Conservation (phyloP, 2,329 filamentous ascomycete species). For the Berkeleyomyces basicola region DNA sequence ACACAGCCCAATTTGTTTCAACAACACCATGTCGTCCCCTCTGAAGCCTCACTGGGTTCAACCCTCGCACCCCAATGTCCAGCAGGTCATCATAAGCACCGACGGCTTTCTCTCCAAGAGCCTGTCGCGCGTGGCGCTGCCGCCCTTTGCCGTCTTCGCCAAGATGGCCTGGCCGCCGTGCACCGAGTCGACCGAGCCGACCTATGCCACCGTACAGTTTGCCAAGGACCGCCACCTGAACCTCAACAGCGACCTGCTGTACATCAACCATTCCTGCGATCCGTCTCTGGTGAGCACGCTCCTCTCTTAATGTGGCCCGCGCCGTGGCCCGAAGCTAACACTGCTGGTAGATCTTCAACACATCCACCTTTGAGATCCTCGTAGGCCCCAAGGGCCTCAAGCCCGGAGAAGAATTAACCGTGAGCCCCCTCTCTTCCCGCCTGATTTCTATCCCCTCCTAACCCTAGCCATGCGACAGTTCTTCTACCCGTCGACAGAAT, state of each 20-base stretch:
- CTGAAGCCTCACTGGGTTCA: slow-evolving; percentile 41
- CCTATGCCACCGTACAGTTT: slow-evolving; percentile 49
- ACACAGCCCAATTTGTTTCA: neutral
- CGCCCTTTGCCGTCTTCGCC: slow-evolving; percentile 48
- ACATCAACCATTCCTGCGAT: slow-evolving; percentile 53
- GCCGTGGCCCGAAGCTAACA: neutral
- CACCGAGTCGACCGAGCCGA: slow-evolving; percentile 35
- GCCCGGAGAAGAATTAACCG: slow-evolving; percentile 41
- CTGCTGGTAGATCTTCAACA: slow-evolving; percentile 42
- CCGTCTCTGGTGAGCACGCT: slow-evolving; percentile 40
- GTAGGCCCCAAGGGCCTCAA: slow-evolving; percentile 39
- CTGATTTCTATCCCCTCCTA: neutral
- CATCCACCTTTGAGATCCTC: slow-evolving; percentile 36
- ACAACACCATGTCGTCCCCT: slow-evolving; percentile 30
- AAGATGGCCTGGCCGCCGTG: slow-evolving; percentile 50
- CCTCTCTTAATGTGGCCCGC: neutral
- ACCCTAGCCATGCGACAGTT: slow-evolving; percentile 26
- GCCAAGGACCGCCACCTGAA: slow-evolving; percentile 39
- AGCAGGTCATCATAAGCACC: slow-evolving; percentile 38
- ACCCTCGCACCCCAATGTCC: slow-evolving; percentile 42
- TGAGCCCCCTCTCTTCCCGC: slow-evolving; percentile 18
- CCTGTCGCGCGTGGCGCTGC: slow-evolving; percentile 35
- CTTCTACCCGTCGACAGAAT: slow-evolving; percentile 63
- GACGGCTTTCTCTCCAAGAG: slow-evolving; percentile 43
- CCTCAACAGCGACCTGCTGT: slow-evolving; percentile 49